A percentile compares a stretch with the other conserved stretches of the same genome.
Evolutionary conservation across 1,284 basidiomycete genomes (phyloP).

Genomic region (Tylopilus sp.): DNA sequence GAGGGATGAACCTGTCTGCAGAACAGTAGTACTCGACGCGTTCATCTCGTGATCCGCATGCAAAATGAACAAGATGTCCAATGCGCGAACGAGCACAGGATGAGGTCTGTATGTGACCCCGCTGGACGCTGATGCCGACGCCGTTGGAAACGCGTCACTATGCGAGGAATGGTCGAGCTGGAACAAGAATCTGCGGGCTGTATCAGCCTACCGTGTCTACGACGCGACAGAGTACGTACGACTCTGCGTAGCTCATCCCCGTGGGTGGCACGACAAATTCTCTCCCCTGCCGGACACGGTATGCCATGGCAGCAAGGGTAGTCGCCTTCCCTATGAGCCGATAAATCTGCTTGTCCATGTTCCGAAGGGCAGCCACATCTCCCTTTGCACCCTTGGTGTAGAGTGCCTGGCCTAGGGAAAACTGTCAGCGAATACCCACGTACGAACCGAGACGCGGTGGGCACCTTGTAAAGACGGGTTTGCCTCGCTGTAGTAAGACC

Average conservation of each 20-base stretch:
- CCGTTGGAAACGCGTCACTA: conserved; percentile 47
- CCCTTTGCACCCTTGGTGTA: conserved; percentile 76
- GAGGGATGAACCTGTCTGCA: conserved; percentile 88
- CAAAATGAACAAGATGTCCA: conserved; percentile 87
- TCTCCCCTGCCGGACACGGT: conserved; percentile 88
- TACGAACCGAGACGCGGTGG: not conserved
- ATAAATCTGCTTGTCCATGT: conserved; percentile 93
- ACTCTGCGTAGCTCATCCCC: conserved; percentile 85
- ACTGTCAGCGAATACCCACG: not conserved
- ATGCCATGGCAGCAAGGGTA: conserved; percentile 92
- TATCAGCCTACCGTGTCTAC: not conserved
- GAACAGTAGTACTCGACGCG: conserved; percentile 83
- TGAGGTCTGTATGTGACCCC: conserved; percentile 70
- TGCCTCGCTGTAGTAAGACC: conserved; percentile 86
- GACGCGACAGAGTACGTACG: conserved; percentile 59
- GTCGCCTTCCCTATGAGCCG: conserved; percentile 89
- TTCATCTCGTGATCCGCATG: conserved; percentile 93
- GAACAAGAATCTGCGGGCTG: conserved; percentile 76
- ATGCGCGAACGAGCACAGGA: conserved; percentile 85
- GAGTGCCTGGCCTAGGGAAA: conserved; percentile 75
- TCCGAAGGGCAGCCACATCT: conserved; percentile 68
- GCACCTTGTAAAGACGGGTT: conserved; percentile 82
- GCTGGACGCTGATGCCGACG: conserved; percentile 54
- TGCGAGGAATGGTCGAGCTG: conserved; percentile 81
- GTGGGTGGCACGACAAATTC: conserved; percentile 89